Percentiles rank a stretch among this genome's conserved stretches.
Evolutionary conservation across 2,329 filamentous ascomycete genomes (phyloP).

Genomic region (Alternaria arborescens): DNA sequence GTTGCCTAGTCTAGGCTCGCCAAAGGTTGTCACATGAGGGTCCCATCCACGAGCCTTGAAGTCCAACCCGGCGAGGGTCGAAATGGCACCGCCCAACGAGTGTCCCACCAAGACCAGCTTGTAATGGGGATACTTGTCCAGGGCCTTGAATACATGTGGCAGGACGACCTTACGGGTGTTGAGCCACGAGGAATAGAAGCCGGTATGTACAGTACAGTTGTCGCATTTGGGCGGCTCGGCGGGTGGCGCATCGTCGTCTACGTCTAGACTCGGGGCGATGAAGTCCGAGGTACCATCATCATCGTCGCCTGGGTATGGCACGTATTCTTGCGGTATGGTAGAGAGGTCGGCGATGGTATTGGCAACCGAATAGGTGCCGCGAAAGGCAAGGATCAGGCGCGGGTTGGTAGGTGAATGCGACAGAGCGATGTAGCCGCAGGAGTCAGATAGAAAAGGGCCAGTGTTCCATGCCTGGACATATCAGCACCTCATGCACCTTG

Average conservation of each 20-base stretch:
- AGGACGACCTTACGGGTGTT: slow-evolving; percentile 76
- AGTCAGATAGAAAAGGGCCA: slow-evolving; percentile 84
- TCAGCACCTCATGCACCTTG: slow-evolving; percentile 12
- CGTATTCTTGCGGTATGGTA: slow-evolving; percentile 87
- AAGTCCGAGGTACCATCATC: slow-evolving; percentile 50
- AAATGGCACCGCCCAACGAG: slow-evolving; percentile 90
- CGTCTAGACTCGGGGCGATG: slow-evolving; percentile 26
- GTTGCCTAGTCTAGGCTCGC: slow-evolving; percentile 77
- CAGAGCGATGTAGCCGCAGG: slow-evolving; percentile 92
- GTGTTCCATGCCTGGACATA: slow-evolving; percentile 81
- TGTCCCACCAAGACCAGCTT: slow-evolving; percentile 84
- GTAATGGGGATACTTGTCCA: slow-evolving; percentile 72
- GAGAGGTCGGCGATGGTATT: slow-evolving; percentile 92
- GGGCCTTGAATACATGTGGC: slow-evolving; percentile 68
- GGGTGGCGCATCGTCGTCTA: slow-evolving; percentile 31
- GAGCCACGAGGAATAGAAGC: slow-evolving; percentile 86
- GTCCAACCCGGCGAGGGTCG: slow-evolving; percentile 85
- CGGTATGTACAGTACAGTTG: slow-evolving; percentile 92
- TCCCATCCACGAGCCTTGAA: slow-evolving; percentile 79
- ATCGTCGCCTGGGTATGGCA: slow-evolving; percentile 75
- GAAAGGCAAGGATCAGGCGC: slow-evolving; percentile 85
- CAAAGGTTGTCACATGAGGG: slow-evolving; percentile 86
- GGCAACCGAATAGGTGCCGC: slow-evolving; percentile 91
- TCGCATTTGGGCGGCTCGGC: slow-evolving; percentile 66
- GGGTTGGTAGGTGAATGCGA: slow-evolving; percentile 70